These are phyloP conservation scores for Heterobasidion annosum DNA, from an alignment of 1,284 basidiomycete genomes.

Conservation along the genomic window DNA sequence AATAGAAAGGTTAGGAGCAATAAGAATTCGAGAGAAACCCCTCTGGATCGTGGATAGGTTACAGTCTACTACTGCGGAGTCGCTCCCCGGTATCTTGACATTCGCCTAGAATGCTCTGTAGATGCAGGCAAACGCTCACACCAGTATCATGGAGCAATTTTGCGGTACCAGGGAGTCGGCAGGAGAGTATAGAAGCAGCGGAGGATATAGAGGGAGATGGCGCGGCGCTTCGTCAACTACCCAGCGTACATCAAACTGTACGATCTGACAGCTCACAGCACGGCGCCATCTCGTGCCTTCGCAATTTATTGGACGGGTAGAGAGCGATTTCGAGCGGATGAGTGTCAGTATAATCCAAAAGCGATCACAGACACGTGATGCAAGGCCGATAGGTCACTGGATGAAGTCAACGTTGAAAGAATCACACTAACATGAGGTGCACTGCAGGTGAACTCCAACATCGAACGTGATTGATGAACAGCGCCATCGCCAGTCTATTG, in stretches of 20 bases:
- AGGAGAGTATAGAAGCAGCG: too few species aligned
- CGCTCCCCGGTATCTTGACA: too few species aligned
- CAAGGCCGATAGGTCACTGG: constrained; percentile 25
- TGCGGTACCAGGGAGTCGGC: too few species aligned
- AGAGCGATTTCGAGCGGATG: constrained; percentile 26
- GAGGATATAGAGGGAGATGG: too few species aligned
- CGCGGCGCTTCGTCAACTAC: too few species aligned
- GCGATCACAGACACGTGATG: constrained; percentile 33
- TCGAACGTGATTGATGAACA: constrained; percentile 31
- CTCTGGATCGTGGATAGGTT: too few species aligned
- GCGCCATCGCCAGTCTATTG: constrained; percentile 32
- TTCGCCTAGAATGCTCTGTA: too few species aligned
- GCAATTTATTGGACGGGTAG: constrained; percentile 31
- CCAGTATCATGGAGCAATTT: too few species aligned
- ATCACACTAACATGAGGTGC: neutral
- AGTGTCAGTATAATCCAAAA: constrained; percentile 16
- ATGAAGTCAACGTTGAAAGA: neutral
- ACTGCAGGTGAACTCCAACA: too few species aligned
- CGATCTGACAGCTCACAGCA: constrained; percentile 19
- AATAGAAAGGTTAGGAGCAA: neutral
- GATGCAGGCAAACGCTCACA: too few species aligned
- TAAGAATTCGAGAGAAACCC: neutral
- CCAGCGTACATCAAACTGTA: too few species aligned
- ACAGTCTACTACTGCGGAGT: too few species aligned
- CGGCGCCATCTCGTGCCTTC: constrained; percentile 37